Evolutionary conservation across 768 basidiomycete genomes (phyloP).

Genomic region (Termitomyces sp.): DNA sequence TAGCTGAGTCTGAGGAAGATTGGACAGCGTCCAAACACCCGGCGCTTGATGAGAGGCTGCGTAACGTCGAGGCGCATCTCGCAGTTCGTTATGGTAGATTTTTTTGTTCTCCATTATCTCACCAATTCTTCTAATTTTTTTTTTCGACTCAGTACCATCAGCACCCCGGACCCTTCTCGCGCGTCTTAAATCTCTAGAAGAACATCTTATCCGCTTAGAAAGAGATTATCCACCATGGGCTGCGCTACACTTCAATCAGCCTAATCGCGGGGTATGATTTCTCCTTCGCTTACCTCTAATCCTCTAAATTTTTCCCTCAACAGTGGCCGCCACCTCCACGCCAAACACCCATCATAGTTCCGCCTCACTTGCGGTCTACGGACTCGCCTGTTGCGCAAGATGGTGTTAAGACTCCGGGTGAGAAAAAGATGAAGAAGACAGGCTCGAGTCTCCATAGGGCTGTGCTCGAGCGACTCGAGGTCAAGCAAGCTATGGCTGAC

Average conservation of each 20-base stretch:
- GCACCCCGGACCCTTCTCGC: conserved; percentile 59
- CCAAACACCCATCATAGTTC: conserved; percentile 73
- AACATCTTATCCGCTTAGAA: conserved; percentile 71
- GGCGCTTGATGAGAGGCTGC: conserved; percentile 58
- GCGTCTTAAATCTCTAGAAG: conserved; percentile 68
- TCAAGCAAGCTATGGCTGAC: conserved; percentile 65
- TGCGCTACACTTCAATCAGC: conserved; percentile 78
- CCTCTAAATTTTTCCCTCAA: not conserved
- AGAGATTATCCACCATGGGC: conserved; percentile 67
- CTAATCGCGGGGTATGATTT: conserved; percentile 64
- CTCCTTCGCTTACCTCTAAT: not conserved
- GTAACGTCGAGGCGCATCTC: conserved; percentile 66
- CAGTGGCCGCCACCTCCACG: conserved; percentile 87
- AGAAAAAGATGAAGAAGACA: conserved; percentile 24
- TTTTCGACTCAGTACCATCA: conserved; percentile 20
- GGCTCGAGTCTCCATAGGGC: conserved; percentile 63
- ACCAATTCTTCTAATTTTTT: not conserved
- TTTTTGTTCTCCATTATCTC: not conserved
- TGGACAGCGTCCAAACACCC: conserved; percentile 46
- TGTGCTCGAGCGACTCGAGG: conserved; percentile 70
- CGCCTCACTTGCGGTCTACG: conserved; percentile 43
- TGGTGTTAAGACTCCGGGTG: conserved; percentile 1
- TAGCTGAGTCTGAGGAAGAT: conserved; percentile 11
- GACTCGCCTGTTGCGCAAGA: not conserved
- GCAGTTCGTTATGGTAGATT: conserved; percentile 68